Conservation (phyloP, 225 moss, liverwort and hornwort species). For the Polytrichum commune region DNA sequence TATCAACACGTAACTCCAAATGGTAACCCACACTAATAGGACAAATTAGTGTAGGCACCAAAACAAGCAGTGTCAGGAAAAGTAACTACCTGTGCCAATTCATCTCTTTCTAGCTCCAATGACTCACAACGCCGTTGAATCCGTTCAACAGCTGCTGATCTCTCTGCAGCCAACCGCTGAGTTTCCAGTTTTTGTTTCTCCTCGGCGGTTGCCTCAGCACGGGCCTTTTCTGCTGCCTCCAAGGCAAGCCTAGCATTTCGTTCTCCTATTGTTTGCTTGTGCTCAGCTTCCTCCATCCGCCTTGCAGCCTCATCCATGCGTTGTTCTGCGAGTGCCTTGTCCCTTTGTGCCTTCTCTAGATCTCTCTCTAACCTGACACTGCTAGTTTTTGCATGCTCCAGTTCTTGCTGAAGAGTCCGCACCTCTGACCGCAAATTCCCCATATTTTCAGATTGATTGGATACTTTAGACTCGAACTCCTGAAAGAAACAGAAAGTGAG, state of each 20-base stretch:
- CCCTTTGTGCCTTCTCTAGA: conserved; percentile 49
- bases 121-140: conserved; percentile 42
- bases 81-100: conserved; percentile 44
- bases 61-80: neutral
- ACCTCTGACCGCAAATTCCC: conserved; percentile 51
- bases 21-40: no score
- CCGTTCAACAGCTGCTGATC: conserved; percentile 59
- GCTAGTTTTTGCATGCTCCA: conserved; percentile 45
- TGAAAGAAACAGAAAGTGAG: conserved; percentile 19
- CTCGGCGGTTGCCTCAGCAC: conserved; percentile 44
- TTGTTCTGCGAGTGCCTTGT: conserved; percentile 50
- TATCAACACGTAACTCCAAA: no score
- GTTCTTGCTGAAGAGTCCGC: conserved; percentile 35
- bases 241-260: conserved; percentile 52
- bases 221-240: conserved; percentile 71
- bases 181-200: conserved; percentile 74
- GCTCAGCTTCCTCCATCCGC: conserved; percentile 71
- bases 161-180: conserved; percentile 68
- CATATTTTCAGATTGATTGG: conserved; percentile 50
- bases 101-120: conserved; percentile 63
- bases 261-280: conserved; percentile 40
- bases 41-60: no score
- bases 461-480: conserved; percentile 67
- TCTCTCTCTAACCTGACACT: conserved; percentile 50
- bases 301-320: conserved; percentile 34